phyloP scores from a whole-genome alignment of 768 basidiomycete species.

The Piloderma croceum region DNA sequence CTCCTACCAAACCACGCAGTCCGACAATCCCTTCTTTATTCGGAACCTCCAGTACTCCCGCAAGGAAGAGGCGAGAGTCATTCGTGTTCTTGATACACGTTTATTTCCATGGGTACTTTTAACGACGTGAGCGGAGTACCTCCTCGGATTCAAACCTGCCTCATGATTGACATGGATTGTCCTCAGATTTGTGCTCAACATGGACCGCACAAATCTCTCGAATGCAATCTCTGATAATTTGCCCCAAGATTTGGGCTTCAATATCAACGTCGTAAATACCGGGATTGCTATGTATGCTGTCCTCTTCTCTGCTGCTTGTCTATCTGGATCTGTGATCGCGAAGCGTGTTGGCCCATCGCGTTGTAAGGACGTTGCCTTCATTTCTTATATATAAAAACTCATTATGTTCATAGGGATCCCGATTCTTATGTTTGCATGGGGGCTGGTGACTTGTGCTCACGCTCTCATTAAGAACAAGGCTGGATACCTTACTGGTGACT shows the following conservation, averaged over 20 bases:
- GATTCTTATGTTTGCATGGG: constrained; percentile 36
- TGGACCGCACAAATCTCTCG: constrained; percentile 38
- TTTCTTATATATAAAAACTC: background rate
- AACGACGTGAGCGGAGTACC: constrained; percentile 23
- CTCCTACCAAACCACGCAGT: too few relatives aligned
- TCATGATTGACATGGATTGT: too few relatives aligned
- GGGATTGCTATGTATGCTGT: constrained; percentile 33
- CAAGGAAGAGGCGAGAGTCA: constrained; percentile 29
- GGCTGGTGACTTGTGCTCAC: constrained; percentile 33
- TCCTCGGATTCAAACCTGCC: too few relatives aligned
- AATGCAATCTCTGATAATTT: constrained; percentile 39
- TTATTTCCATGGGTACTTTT: constrained; percentile 30
- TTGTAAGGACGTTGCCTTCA: constrained; percentile 19
- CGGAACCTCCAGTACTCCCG: constrained; percentile 25
- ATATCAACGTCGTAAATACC: constrained; percentile 34
- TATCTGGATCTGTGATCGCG: constrained; percentile 34
- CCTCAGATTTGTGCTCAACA: constrained; percentile 27
- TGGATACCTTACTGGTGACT: constrained; percentile 31
- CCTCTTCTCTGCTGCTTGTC: constrained; percentile 29
- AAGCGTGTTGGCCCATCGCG: constrained; percentile 35
- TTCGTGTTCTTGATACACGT: constrained; percentile 22
- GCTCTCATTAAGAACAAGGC: constrained; percentile 30
- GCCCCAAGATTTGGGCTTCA: constrained; percentile 34
- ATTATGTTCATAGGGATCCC: constrained; percentile 32
- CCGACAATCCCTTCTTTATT: constrained; percentile 23